A percentile compares a stretch with the other conserved stretches of the same genome.
phyloP scores from a whole-genome alignment of 1,284 basidiomycete genomes.

The Cryptococcus wingfieldii region DNA sequence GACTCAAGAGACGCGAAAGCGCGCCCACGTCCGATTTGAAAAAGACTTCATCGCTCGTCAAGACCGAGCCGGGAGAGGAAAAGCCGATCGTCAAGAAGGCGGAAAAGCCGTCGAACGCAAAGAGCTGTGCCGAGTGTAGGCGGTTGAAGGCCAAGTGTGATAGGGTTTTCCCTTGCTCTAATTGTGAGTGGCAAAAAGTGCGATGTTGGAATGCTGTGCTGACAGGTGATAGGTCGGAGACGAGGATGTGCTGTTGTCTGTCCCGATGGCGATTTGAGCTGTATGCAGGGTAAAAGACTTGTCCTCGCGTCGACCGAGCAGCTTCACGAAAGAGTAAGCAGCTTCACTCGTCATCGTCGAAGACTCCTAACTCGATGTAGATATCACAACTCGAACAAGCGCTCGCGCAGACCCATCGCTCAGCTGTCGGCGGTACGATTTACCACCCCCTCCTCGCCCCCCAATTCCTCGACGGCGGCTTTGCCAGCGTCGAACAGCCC shows the following conservation, averaged over 20 bases:
- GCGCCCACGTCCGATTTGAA: not conserved
- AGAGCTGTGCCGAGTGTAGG: constrained; percentile 41
- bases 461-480: constrained; percentile 39
- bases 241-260: constrained; percentile 43
- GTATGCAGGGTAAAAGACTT: constrained; percentile 45
- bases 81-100: constrained; percentile 12
- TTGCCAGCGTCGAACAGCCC: constrained; percentile 12
- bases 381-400: constrained; percentile 43
- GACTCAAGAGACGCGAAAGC: constrained; percentile 18
- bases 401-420: constrained; percentile 29
- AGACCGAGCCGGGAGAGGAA: constrained; percentile 2
- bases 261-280: constrained; percentile 44
- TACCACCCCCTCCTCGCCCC: constrained; percentile 38
- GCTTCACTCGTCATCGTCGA: not conserved
- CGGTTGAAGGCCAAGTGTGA: constrained; percentile 46
- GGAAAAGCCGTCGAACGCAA: constrained; percentile 11
- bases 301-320: constrained; percentile 44
- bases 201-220: not conserved
- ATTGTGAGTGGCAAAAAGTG: constrained; percentile 27
- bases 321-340: constrained; percentile 39
- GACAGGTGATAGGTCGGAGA: constrained; percentile 26
- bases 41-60: not conserved
- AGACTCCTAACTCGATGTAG: constrained; percentile 5
- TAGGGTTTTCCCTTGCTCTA: constrained; percentile 42
- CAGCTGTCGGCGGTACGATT: not conserved